phyloP scores from a whole-genome alignment of 805 yeast genomes.

The Nakazawaea ernobii region DNA sequence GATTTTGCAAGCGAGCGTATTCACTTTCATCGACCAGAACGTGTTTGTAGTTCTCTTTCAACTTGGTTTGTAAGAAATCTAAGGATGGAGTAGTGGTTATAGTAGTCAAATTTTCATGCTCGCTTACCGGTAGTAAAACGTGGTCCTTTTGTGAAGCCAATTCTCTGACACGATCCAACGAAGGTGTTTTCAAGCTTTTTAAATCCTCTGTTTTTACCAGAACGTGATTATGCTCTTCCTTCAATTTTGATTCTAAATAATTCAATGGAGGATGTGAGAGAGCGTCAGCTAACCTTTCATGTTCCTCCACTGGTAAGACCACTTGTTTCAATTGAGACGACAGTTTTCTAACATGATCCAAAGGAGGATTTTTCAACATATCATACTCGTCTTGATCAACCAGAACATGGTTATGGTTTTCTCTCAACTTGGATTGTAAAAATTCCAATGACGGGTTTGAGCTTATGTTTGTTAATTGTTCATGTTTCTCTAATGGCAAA shows the following conservation, averaged over 20 bases:
- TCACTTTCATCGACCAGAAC: conserved; percentile 1
- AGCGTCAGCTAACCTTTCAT: background rate
- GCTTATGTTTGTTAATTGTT: no score
- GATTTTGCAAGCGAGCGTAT: conserved; percentile 15
- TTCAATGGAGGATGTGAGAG: conserved; percentile 14
- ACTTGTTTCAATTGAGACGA: conserved; percentile 13
- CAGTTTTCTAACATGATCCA: conserved; percentile 16
- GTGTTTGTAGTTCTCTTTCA: background rate
- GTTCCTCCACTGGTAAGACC: background rate
- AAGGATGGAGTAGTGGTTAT: background rate
- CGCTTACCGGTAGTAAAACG: background rate
- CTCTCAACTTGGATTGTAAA: background rate
- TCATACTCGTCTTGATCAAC: conserved; percentile 11
- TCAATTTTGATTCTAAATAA: conserved; percentile 5
- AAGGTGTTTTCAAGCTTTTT: background rate
- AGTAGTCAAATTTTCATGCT: background rate
- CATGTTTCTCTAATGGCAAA: background rate
- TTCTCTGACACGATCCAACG: background rate
- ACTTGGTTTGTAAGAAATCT: conserved; percentile 4
- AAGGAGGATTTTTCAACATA: background rate
- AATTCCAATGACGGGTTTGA: background rate
- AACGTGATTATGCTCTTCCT: background rate
- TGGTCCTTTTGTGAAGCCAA: background rate
- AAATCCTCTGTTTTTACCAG: background rate
- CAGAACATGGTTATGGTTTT: background rate